Evolutionary conservation across 768 basidiomycete genomes (phyloP), one percentile per base, ranked within the genome.

Genomic region (Suillus subalutaceus): DNA sequence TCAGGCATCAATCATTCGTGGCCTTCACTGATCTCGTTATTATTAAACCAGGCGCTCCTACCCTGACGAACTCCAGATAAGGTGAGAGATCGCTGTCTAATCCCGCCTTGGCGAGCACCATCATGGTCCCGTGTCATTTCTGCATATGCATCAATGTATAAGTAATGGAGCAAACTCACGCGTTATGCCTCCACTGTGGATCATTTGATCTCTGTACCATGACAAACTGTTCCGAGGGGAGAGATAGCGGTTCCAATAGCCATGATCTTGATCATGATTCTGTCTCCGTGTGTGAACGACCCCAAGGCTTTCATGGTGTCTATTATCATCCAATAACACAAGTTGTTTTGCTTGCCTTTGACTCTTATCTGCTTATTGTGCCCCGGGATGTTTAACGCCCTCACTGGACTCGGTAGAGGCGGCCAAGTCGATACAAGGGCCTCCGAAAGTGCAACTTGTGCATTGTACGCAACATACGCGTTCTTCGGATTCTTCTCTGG

Each of bases 331-430:
- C 35, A 5, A 32, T 32, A 32, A 32, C 32, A 32, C 32, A 32
- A 3, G 35, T 35, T 35, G 6, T 35, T 35, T 35, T 6, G 6
- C 35, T 35, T 35, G 35, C 35, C 35, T 35, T 35, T 26, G 26
- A 26, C 26, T 26, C 26, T 26, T 35, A 35, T 90, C 58, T 90
- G 90, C 46, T 84, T 84, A 72, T 75, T 83, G 72, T 78, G 77
- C 66, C 76, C 76, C 77, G 90, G 91, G 59, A 82, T 92, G 56
- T 93, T 91, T 79, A 92, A 92, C 71, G 86, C 90, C 10, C 79
- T 92, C 71, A 91, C 87, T 62, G 90, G 92, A 44, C 81, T 94
- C 62, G 92, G 93, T 4, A 91, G 84, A 52, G 92, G 90, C 52
- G 92, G 92, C 0, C 90, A 90, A 76, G 71, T 91, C 52, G 87